These are phyloP conservation scores for Coniochaeta hoffmannii DNA, from an alignment of 2,329 filamentous ascomycete genomes.

Conservation along the genomic window DNA sequence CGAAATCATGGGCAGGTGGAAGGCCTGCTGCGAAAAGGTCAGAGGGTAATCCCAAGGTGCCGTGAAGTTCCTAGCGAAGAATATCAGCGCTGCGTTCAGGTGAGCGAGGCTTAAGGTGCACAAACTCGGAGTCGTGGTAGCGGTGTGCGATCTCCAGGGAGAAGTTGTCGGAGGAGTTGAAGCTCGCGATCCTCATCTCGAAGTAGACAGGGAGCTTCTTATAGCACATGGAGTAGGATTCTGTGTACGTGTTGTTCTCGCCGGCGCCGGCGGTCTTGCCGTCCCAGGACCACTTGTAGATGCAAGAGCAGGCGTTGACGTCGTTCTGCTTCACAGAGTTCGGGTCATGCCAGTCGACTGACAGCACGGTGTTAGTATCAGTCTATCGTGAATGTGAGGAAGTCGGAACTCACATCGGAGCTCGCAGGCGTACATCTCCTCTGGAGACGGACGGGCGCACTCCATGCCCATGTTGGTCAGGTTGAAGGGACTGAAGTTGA, in stretches of 20 bases:
- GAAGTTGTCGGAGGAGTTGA: slow-evolving; percentile 16
- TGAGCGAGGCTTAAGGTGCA: neutral
- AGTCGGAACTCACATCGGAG: slow-evolving; percentile 13
- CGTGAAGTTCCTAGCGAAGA: slow-evolving; percentile 12
- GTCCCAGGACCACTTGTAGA: slow-evolving; percentile 17
- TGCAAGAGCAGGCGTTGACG: slow-evolving; percentile 14
- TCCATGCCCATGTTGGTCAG: slow-evolving; percentile 15
- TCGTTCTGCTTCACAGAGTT: slow-evolving; percentile 20
- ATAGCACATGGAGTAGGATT: neutral
- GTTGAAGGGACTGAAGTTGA: slow-evolving; percentile 17
- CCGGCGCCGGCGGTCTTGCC: slow-evolving; percentile 8
- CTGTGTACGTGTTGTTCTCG: slow-evolving; percentile 1
- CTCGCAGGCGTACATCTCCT: slow-evolving; percentile 12
- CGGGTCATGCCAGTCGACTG: slow-evolving; percentile 21
- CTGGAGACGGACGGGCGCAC: slow-evolving; percentile 10
- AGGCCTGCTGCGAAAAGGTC: slow-evolving; percentile 9
- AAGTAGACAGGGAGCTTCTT: slow-evolving; percentile 10
- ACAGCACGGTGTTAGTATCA: neutral
- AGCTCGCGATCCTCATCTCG: slow-evolving; percentile 13
- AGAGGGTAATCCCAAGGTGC: slow-evolving; percentile 13
- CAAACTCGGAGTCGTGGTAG: slow-evolving; percentile 17
- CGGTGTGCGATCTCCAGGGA: slow-evolving; percentile 16
- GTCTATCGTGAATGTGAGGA: neutral
- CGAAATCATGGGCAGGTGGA: slow-evolving; percentile 6
- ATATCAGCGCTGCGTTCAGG: neutral